These are phyloP conservation scores for Chrysosporium keratinophilum DNA, from an alignment of 2,329 filamentous ascomycete species.

Conservation along the genomic window DNA sequence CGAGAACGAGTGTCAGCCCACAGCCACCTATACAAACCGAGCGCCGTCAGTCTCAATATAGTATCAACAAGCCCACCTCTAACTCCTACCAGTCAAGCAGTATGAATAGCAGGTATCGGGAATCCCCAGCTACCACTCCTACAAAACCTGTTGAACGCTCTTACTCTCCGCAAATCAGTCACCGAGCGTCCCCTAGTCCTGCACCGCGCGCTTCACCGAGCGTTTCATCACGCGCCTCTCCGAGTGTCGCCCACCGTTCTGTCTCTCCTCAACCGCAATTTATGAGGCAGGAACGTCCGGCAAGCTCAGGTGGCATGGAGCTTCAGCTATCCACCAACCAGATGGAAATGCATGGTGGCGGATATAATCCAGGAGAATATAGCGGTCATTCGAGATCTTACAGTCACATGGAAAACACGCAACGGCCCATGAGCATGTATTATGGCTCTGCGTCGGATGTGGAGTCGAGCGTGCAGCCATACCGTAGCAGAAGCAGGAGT, in stretches of 20 bases:
- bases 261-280: constrained; percentile 46
- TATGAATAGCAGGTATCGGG: constrained; percentile 31
- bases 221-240: constrained; percentile 31
- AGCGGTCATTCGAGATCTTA: constrained; percentile 23
- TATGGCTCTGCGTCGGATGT: constrained; percentile 34
- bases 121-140: constrained; percentile 20
- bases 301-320: constrained; percentile 50
- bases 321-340: constrained; percentile 52
- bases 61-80: constrained; percentile 36
- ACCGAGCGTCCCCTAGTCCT: constrained; percentile 18
- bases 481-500: constrained; percentile 63
- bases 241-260: constrained; percentile 33
- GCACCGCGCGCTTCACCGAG: constrained; percentile 34
- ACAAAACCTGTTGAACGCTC: constrained; percentile 28
- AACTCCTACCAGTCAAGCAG: constrained; percentile 37
- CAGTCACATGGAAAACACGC: constrained; percentile 42
- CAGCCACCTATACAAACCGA: constrained; percentile 20
- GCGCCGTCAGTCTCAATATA: constrained; percentile 32
- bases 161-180: constrained; percentile 32
- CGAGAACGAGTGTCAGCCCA: constrained; percentile 32
- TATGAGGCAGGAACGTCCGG: constrained; percentile 40
- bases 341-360: constrained; percentile 47
- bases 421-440: constrained; percentile 42
- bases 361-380: constrained; percentile 27
- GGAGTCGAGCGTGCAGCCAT: constrained; percentile 40